These are phyloP conservation scores for Populus trichocarpa DNA, from an alignment of 441 rosid genomes.

Conservation along the genomic window DNA sequence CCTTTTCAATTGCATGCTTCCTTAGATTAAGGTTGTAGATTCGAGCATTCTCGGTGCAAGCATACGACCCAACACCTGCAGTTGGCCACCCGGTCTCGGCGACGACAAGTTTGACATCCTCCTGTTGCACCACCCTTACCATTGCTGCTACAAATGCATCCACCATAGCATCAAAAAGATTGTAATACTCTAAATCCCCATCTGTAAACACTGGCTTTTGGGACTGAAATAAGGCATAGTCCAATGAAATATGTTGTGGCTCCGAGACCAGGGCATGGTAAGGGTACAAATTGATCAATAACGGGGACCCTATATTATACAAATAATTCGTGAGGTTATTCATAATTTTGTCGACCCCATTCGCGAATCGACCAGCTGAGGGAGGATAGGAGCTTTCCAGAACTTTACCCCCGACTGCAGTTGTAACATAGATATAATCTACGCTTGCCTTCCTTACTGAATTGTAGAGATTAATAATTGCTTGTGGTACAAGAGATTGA, in stretches of 20 bases:
- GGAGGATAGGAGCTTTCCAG: conserved; percentile 21
- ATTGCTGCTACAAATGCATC: conserved; percentile 9
- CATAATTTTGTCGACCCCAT: background rate
- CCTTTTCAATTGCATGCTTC: background rate
- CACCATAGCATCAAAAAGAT: conserved; percentile 22
- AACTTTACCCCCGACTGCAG: conserved; percentile 13
- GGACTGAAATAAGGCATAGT: conserved; percentile 18
- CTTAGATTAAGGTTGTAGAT: background rate
- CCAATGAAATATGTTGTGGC: conserved; percentile 11
- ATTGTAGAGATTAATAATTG: conserved; percentile 8
- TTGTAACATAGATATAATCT: conserved; percentile 10
- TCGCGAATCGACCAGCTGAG: conserved; percentile 9
- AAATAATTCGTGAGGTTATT: background rate
- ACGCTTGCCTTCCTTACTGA: background rate
- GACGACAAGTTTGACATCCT: background rate
- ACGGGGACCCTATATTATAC: background rate
- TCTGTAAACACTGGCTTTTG: conserved; percentile 6
- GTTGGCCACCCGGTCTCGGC: background rate
- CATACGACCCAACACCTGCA: background rate
- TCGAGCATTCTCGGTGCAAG: background rate
- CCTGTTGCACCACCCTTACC: conserved; percentile 17
- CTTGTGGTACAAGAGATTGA: background rate
- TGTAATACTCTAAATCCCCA: conserved; percentile 12
- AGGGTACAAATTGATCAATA: background rate
- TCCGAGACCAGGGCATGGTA: background rate